Conservation (phyloP, 208 protist genomes). For the Blastocrithidia nonstop region DNA sequence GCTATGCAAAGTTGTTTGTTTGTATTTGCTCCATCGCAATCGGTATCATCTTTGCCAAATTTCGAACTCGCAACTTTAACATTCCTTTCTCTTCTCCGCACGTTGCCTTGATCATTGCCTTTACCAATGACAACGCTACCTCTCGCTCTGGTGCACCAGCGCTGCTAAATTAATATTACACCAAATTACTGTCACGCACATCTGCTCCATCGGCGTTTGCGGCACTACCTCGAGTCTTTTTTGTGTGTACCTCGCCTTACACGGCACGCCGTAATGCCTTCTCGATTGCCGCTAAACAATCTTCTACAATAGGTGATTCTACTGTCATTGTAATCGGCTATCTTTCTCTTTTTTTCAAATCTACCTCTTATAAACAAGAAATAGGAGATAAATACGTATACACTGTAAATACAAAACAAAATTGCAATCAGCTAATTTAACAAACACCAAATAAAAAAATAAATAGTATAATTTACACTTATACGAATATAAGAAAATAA, state of each 20-base stretch:
- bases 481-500: no score
- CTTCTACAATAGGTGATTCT: slow-evolving; percentile 20
- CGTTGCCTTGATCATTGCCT: slow-evolving; percentile 46
- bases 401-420: no score
- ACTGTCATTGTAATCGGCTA: neutral
- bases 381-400: no score
- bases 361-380: no score
- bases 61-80: slow-evolving; percentile 24
- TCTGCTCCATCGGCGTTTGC: slow-evolving; percentile 1
- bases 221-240: neutral
- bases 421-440: no score
- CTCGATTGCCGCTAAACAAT: slow-evolving; percentile 37
- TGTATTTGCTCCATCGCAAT: slow-evolving; percentile 18
- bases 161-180: slow-evolving; percentile 24
- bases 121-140: slow-evolving; percentile 25
- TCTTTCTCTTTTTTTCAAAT: slow-evolving; percentile 6
- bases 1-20: slow-evolving; percentile 28
- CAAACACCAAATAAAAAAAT: no score
- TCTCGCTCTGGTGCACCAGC: slow-evolving; percentile 16
- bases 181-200: slow-evolving; percentile 6
- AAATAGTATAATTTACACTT: no score
- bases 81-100: slow-evolving; percentile 63
- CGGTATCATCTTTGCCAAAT: slow-evolving; percentile 45
- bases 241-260: slow-evolving; percentile 9
- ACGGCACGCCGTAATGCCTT: slow-evolving; percentile 48